Evolutionary conservation across 805 yeast genomes (phyloP).

Genomic region (Saccharomycopsis schoenii): DNA sequence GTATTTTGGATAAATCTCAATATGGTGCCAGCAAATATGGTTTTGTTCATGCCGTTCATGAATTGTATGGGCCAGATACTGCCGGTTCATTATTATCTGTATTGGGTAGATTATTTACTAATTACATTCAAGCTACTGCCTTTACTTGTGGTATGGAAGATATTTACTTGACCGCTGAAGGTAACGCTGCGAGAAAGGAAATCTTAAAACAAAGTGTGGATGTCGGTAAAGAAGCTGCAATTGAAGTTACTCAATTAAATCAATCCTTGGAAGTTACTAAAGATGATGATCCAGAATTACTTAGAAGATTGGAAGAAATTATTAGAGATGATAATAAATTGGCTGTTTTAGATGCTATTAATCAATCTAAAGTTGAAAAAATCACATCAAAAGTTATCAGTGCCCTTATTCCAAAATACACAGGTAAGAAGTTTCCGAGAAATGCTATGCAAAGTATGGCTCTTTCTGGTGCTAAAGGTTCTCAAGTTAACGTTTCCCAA

Average conservation of each 20-base stretch:
- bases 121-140: constrained; percentile 83
- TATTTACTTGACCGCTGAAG: constrained; percentile 81
- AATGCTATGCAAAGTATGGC: constrained; percentile 99
- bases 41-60: constrained; percentile 91
- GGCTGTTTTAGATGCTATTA: constrained; percentile 90
- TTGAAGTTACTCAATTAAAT: constrained; percentile 83
- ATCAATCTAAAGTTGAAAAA: constrained; percentile 84
- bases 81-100: constrained; percentile 88
- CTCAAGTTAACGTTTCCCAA: constrained; percentile 96
- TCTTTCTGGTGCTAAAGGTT: constrained; percentile 97
- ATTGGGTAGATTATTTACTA: constrained; percentile 91
- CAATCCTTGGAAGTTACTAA: constrained; percentile 27
- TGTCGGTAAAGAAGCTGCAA: constrained; percentile 85
- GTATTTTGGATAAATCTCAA: constrained; percentile 95
- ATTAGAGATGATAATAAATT: constrained; percentile 86
- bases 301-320: constrained; percentile 86
- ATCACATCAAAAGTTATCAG: constrained; percentile 93
- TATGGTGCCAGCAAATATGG: constrained; percentile 98
- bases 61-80: constrained; percentile 82
- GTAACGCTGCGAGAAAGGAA: constrained; percentile 81
- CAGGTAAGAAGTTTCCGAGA: constrained; percentile 90
- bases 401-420: constrained; percentile 91
- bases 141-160: constrained; percentile 99
- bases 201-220: constrained; percentile 69
- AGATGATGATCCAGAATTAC: constrained; percentile 62